These are phyloP conservation scores for Hypoxylon sp. DNA, from an alignment of 2,329 filamentous ascomycete genomes.

Conservation along the genomic window DNA sequence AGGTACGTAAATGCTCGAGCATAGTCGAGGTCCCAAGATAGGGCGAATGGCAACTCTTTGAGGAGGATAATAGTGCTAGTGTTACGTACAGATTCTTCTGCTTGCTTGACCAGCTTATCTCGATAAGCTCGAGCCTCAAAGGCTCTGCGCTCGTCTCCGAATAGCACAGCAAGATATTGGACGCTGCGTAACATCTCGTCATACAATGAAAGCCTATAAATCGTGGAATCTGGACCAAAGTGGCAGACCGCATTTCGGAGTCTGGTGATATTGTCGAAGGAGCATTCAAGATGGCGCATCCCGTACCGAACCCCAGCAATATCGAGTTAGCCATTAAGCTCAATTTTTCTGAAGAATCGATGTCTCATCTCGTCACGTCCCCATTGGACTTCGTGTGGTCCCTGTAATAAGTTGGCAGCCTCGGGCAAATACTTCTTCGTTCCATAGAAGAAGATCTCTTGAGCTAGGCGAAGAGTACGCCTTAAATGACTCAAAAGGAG, in stretches of 20 bases:
- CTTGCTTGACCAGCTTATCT: background rate
- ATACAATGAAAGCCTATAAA: no score
- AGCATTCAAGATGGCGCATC: no score
- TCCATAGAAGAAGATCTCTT: slow-evolving; percentile 12
- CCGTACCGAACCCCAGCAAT: no score
- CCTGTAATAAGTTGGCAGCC: background rate
- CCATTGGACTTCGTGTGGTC: slow-evolving; percentile 1
- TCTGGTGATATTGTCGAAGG: no score
- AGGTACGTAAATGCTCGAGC: background rate
- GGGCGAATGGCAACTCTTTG: background rate
- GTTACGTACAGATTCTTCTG: background rate
- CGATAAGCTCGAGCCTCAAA: background rate
- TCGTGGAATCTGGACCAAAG: no score
- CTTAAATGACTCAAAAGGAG: background rate
- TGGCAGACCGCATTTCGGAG: no score
- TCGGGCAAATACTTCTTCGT: background rate
- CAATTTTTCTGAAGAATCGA: no score
- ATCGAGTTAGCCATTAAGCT: no score
- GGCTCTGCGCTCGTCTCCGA: slow-evolving; percentile 17
- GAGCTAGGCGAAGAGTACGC: slow-evolving; percentile 1
- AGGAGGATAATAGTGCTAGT: background rate
- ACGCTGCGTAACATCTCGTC: no score
- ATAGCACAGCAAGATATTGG: slow-evolving; percentile 1
- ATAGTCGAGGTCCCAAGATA: background rate
- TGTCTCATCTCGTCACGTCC: background rate